phyloP scores from a whole-genome alignment of 495 filamentous ascomycete species.

The Cetradonia linearis region DNA sequence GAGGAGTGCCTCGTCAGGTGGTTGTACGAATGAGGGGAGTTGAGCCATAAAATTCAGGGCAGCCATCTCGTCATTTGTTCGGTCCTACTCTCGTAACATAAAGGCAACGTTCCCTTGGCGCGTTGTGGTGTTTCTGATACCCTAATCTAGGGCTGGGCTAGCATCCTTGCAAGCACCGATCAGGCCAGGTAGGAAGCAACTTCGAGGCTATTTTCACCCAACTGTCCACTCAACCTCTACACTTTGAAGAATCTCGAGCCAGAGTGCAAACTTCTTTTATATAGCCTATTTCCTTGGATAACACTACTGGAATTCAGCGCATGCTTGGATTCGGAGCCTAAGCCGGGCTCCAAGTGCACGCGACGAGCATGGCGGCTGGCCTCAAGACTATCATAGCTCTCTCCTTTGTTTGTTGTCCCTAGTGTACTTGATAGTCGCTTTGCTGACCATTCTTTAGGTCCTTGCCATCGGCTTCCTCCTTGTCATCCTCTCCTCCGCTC shows the following conservation, averaged over 20 bases:
- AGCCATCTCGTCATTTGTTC: neutral
- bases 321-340: slow-evolving; percentile 6
- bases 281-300: neutral
- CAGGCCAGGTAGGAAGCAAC: neutral
- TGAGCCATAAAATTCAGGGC: neutral
- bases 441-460: slow-evolving; percentile 41
- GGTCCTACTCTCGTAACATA: neutral
- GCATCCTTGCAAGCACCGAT: neutral
- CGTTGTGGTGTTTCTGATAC: neutral
- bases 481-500: slow-evolving; percentile 92
- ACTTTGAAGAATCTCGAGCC: neutral
- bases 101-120: neutral
- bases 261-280: neutral
- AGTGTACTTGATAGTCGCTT: neutral
- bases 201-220: no score
- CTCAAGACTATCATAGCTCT: slow-evolving; percentile 98
- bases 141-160: neutral
- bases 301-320: neutral
- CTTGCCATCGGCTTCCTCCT: slow-evolving; percentile 98
- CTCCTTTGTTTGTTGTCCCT: slow-evolving; percentile 62
- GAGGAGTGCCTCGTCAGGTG: neutral
- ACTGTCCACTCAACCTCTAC: neutral
- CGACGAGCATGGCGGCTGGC: slow-evolving; percentile 64
- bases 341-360: slow-evolving; percentile 7
- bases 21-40: neutral